Conservation (phyloP, 1,284 basidiomycete species). For the Fomitopsis schrenkii region DNA sequence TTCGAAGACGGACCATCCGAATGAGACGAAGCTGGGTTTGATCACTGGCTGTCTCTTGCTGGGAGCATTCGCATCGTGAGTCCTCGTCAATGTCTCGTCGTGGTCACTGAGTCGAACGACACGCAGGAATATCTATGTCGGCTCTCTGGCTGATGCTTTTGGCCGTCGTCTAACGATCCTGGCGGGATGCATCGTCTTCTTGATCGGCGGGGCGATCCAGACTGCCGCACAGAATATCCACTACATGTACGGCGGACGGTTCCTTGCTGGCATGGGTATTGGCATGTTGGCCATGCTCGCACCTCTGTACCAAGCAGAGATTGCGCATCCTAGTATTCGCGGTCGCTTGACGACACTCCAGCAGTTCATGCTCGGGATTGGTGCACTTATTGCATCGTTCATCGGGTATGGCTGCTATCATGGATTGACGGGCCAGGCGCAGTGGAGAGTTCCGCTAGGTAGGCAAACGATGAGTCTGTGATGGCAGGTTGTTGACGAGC, state of each 20-base stretch:
- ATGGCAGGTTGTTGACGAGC: background rate
- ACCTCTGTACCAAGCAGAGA: constrained; percentile 59
- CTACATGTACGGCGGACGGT: constrained; percentile 60
- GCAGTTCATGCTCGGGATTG: constrained; percentile 50
- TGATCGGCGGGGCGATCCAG: constrained; percentile 50
- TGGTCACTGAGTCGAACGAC: constrained; percentile 3
- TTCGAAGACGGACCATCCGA: constrained; percentile 24
- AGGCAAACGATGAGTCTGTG: background rate
- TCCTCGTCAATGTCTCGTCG: background rate
- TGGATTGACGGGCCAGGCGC: constrained; percentile 26
- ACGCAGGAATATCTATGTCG: constrained; percentile 38
- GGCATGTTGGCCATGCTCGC: constrained; percentile 55
- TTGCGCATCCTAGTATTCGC: constrained; percentile 60
- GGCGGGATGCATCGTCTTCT: constrained; percentile 34
- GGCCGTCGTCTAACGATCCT: constrained; percentile 32
- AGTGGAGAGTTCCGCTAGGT: constrained; percentile 55
- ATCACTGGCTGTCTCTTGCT: constrained; percentile 33
- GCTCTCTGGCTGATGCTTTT: constrained; percentile 18
- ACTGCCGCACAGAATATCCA: constrained; percentile 49
- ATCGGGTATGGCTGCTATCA: constrained; percentile 25
- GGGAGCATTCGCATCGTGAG: constrained; percentile 25
- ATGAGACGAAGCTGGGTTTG: constrained; percentile 35
- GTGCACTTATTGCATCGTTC: constrained; percentile 21
- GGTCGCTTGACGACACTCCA: constrained; percentile 48
- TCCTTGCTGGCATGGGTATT: constrained; percentile 49